A percentile compares a stretch with the other conserved stretches of the same genome.
phyloP scores from a whole-genome alignment of 495 filamentous ascomycete species.

The Astrothelium subdiscretum region DNA sequence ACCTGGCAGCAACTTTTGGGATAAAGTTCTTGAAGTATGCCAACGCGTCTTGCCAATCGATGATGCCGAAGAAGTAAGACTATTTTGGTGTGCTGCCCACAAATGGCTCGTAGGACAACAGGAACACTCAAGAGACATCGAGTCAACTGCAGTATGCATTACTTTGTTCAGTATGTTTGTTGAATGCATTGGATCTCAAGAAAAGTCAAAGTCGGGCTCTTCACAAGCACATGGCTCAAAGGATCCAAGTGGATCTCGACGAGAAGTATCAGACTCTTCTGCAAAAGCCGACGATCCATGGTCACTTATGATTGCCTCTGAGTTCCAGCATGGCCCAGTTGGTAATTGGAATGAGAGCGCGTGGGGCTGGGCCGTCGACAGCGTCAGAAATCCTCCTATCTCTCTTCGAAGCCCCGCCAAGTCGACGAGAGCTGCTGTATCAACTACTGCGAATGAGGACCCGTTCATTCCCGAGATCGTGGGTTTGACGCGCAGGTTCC shows the following conservation, averaged over 20 bases:
- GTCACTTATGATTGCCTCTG: background rate
- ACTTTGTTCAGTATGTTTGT: background rate
- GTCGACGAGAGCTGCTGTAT: background rate
- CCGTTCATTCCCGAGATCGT: background rate
- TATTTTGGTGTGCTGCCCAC: constrained; percentile 11
- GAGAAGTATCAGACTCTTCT: background rate
- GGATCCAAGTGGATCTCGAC: background rate
- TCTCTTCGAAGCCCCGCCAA: background rate
- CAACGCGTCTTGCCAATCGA: constrained; percentile 5
- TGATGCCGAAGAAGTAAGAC: background rate
- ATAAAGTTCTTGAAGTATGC: constrained; percentile 9
- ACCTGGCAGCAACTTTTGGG: constrained; percentile 3
- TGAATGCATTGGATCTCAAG: background rate
- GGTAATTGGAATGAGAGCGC: background rate
- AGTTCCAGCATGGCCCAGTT: background rate
- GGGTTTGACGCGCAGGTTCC: background rate
- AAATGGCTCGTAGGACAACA: constrained; percentile 2
- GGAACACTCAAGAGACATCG: background rate
- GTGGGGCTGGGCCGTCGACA: background rate
- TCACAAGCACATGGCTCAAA: background rate
- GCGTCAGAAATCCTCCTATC: background rate
- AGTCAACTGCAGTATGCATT: background rate
- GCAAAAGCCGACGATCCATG: background rate
- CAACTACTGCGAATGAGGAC: background rate
- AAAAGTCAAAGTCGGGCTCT: background rate